Conservation (phyloP, 2,329 filamentous ascomycete genomes). For the Phaeosphaeria sp. region DNA sequence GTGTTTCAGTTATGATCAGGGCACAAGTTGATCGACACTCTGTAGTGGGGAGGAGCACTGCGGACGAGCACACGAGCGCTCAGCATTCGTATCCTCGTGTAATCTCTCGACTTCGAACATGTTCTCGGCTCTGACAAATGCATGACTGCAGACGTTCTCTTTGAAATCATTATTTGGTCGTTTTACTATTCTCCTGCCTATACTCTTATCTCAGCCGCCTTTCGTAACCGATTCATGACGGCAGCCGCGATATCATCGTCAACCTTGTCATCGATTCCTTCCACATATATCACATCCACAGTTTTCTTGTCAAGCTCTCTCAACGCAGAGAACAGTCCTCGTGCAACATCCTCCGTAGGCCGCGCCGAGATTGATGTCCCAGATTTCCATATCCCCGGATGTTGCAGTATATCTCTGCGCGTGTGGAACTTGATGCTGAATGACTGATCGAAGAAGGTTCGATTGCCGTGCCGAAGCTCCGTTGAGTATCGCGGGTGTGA, state of each 20-base stretch:
- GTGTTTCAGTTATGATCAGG: too few species aligned
- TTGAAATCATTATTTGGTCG: not conserved
- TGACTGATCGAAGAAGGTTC: slow-evolving; percentile 44
- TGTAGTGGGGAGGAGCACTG: too few species aligned
- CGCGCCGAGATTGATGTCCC: slow-evolving; percentile 76
- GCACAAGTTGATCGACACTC: too few species aligned
- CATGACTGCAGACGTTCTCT: not conserved
- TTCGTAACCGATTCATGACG: slow-evolving; percentile 59
- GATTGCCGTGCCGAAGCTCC: slow-evolving; percentile 17
- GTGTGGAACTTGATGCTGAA: slow-evolving; percentile 42
- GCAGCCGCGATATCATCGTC: slow-evolving; percentile 82
- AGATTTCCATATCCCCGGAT: slow-evolving; percentile 42
- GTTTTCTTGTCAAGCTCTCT: slow-evolving; percentile 81
- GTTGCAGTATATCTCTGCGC: slow-evolving; percentile 26
- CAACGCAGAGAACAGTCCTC: slow-evolving; percentile 85
- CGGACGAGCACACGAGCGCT: too few species aligned
- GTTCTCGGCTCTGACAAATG: too few species aligned
- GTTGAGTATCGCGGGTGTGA: not conserved
- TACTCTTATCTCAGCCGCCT: slow-evolving; percentile 50
- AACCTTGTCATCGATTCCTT: slow-evolving; percentile 74
- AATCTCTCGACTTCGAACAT: too few species aligned
- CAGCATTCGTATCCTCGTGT: too few species aligned
- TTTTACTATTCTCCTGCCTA: slow-evolving; percentile 8
- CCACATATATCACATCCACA: slow-evolving; percentile 86
- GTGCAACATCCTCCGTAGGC: slow-evolving; percentile 76